phyloP scores from a whole-genome alignment of 2,329 filamentous ascomycete species.

The Onygenales sp. region DNA sequence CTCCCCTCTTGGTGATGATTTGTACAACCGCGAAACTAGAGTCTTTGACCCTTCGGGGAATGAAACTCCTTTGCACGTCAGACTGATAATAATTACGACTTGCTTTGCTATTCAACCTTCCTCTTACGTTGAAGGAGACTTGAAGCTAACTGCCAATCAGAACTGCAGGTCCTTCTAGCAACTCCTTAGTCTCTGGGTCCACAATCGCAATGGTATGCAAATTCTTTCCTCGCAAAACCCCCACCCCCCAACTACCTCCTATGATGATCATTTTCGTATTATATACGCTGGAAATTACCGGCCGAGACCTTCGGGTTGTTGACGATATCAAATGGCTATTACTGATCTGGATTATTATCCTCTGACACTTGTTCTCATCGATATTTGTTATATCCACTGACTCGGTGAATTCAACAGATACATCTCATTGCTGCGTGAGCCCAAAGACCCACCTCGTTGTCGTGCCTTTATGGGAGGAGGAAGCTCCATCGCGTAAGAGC shows the following conservation, averaged over 20 bases:
- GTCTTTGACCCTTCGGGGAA: conserved; percentile 79
- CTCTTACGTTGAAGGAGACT: neutral
- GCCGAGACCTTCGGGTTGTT: conserved; percentile 62
- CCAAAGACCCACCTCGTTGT: neutral
- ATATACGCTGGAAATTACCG: conserved; percentile 95
- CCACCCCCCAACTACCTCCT: neutral
- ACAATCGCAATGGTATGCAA: conserved; percentile 1
- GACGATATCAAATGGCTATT: conserved; percentile 81
- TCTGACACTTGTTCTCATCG: neutral
- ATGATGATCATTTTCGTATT: conserved; percentile 16
- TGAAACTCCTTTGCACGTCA: conserved; percentile 93
- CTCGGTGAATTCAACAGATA: neutral
- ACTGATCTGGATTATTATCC: conserved; percentile 29
- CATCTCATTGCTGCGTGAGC: neutral
- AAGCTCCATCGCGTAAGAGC: neutral
- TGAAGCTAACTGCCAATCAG: conserved; percentile 5
- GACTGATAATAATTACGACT: conserved; percentile 54
- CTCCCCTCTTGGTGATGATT: conserved; percentile 61
- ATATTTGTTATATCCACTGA: neutral
- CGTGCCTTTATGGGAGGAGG: neutral
- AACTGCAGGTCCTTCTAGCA: neutral
- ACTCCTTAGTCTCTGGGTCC: neutral
- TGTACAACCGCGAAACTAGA: conserved; percentile 81
- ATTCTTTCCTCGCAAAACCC: neutral
- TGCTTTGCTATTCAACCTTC: conserved; percentile 4